Evolutionary conservation across 2,329 filamentous ascomycete genomes (phyloP).

Genomic region (Amesomyces nigricolor): DNA sequence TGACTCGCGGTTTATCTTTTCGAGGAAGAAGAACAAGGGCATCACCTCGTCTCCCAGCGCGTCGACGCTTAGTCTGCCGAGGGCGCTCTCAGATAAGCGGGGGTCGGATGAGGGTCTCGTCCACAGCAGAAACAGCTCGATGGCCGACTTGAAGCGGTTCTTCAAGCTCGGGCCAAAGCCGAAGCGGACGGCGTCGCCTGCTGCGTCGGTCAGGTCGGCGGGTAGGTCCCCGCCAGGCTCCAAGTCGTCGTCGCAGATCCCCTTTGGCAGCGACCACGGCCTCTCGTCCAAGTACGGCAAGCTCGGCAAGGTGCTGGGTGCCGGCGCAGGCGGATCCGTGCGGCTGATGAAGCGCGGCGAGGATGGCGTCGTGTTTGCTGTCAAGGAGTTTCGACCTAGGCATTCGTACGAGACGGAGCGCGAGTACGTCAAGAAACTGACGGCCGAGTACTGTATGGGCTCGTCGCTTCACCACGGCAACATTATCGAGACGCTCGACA

Average conservation of each 20-base stretch:
- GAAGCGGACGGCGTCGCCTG: slow-evolving; percentile 61
- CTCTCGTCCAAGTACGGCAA: slow-evolving; percentile 91
- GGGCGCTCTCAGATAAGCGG: slow-evolving; percentile 46
- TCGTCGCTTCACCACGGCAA: slow-evolving; percentile 97
- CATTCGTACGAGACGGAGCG: slow-evolving; percentile 91
- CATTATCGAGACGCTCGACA: slow-evolving; percentile 95
- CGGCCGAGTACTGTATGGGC: slow-evolving; percentile 95
- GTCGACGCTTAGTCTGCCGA: slow-evolving; percentile 47
- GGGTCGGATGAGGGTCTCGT: slow-evolving; percentile 42
- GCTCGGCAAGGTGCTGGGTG: slow-evolving; percentile 86
- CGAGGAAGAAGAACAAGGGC: slow-evolving; percentile 62
- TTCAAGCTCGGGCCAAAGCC: slow-evolving; percentile 76
- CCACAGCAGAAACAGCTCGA: slow-evolving; percentile 65
- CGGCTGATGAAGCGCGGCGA: slow-evolving; percentile 88
- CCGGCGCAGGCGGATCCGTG: slow-evolving; percentile 90
- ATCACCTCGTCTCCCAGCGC: slow-evolving; percentile 46
- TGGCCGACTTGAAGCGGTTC: slow-evolving; percentile 94
- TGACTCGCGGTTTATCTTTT: slow-evolving; percentile 81
- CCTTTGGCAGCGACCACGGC: slow-evolving; percentile 91
- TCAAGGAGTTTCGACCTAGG: slow-evolving; percentile 90
- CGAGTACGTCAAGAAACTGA: slow-evolving; percentile 97
- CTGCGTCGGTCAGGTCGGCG: slow-evolving; percentile 47
- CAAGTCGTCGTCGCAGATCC: slow-evolving; percentile 58
- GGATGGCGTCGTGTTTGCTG: slow-evolving; percentile 89
- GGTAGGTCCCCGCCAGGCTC: slow-evolving; percentile 43